A percentile compares a stretch with the other conserved stretches of the same genome.
Conservation (phyloP, 2,329 filamentous ascomycete species). For the Grosmannia clavigera region DNA sequence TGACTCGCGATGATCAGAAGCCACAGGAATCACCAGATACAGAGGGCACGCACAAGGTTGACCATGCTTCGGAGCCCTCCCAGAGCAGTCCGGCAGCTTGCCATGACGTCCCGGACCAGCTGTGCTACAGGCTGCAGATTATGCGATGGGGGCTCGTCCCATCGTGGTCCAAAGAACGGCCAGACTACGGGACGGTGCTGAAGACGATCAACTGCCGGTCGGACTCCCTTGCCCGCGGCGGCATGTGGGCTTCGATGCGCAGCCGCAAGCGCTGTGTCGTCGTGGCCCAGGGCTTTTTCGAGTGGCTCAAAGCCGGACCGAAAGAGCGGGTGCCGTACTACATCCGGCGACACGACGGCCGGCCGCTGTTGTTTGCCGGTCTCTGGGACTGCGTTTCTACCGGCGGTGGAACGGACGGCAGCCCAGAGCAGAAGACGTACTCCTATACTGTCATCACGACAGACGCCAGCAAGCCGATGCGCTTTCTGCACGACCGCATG, state of each 20-base stretch:
- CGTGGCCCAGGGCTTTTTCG: constrained; percentile 85
- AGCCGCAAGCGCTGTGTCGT: constrained; percentile 77
- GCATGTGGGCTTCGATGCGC: constrained; percentile 92
- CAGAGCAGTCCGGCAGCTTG: neutral
- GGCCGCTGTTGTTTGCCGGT: constrained; percentile 79
- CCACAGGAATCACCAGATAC: constrained; percentile 7
- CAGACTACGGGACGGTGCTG: constrained; percentile 64
- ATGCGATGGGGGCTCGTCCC: constrained; percentile 97
- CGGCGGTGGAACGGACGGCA: constrained; percentile 39
- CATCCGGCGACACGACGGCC: constrained; percentile 67
- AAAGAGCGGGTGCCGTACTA: constrained; percentile 81
- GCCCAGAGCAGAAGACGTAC: constrained; percentile 47
- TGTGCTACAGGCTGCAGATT: constrained; percentile 67
- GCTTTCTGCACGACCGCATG: constrained; percentile 90
- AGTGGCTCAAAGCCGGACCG: constrained; percentile 72
- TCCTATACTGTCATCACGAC: constrained; percentile 95
- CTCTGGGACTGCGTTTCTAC: constrained; percentile 83
- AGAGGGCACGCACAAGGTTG: neutral
- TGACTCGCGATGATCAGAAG: neutral
- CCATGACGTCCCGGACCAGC: neutral
- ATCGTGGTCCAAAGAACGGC: constrained; percentile 80
- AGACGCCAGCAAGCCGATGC: constrained; percentile 66
- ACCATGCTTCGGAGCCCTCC: neutral
- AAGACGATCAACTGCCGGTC: constrained; percentile 93
- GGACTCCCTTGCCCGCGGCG: constrained; percentile 65